These are phyloP conservation scores for Triangularia setosa DNA, from an alignment of 2,329 filamentous ascomycete species.

Conservation along the genomic window DNA sequence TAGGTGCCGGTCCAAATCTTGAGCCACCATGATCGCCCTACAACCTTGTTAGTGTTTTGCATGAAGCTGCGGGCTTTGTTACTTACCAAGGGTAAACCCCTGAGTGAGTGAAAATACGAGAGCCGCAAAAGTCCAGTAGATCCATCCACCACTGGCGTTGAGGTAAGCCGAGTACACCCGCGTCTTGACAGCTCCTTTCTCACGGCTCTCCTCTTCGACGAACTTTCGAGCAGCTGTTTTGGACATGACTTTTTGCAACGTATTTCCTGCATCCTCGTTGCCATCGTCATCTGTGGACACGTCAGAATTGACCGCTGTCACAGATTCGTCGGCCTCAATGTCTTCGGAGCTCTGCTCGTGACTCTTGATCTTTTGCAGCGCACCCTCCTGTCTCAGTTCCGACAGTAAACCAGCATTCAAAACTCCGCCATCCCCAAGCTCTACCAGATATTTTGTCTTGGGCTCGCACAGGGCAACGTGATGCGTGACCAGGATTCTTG, in stretches of 20 bases:
- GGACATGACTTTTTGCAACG: slow-evolving; percentile 47
- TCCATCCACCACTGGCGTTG: slow-evolving; percentile 58
- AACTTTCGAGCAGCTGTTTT: slow-evolving; percentile 62
- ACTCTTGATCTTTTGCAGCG: slow-evolving; percentile 53
- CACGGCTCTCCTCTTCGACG: slow-evolving; percentile 69
- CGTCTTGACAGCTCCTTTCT: slow-evolving; percentile 64
- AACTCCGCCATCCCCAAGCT: slow-evolving; percentile 65
- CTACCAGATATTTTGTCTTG: slow-evolving; percentile 68
- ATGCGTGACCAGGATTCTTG: slow-evolving; percentile 76
- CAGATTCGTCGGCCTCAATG: slow-evolving; percentile 46
- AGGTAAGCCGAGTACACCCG: slow-evolving; percentile 67
- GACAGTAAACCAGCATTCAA: slow-evolving; percentile 61
- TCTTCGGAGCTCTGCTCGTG: slow-evolving; percentile 48
- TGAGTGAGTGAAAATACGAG: slow-evolving; percentile 54
- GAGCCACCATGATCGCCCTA: slow-evolving; percentile 60
- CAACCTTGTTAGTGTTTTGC: slow-evolving; percentile 7
- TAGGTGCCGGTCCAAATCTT: slow-evolving; percentile 56
- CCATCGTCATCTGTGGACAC: slow-evolving; percentile 40
- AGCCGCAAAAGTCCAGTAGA: slow-evolving; percentile 55
- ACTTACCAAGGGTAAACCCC: slow-evolving; percentile 48
- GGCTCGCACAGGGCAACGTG: slow-evolving; percentile 69
- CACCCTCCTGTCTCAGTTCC: slow-evolving; percentile 58
- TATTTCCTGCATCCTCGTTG: slow-evolving; percentile 36
- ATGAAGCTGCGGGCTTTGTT: slow-evolving; percentile 10
- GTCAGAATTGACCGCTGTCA: slow-evolving; percentile 54